phyloP scores from a whole-genome alignment of 2,329 filamentous ascomycete species.

The Pseudopithomyces chartarum region DNA sequence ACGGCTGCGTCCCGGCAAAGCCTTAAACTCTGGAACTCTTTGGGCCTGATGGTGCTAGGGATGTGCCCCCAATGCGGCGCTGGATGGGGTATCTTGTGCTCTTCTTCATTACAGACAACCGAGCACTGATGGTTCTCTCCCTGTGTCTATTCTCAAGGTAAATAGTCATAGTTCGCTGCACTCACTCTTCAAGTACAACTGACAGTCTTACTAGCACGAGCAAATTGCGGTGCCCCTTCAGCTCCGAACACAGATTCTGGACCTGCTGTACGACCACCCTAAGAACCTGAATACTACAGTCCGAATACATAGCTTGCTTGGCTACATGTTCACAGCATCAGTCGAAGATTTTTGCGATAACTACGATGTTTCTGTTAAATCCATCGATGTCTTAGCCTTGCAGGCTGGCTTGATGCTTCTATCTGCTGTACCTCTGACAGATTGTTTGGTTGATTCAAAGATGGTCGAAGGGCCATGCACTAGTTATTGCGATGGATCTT shows the following conservation, averaged over 20 bases:
- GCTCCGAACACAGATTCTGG: conserved; percentile 63
- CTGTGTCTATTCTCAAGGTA: conserved; percentile 3
- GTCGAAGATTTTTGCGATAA: conserved; percentile 57
- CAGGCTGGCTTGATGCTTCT: conserved; percentile 56
- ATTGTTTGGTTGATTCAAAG: no score
- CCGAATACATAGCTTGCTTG: conserved; percentile 62
- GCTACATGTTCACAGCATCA: conserved; percentile 61
- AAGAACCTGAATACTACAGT: conserved; percentile 60
- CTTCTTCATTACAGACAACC: conserved; percentile 1
- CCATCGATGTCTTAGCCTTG: conserved; percentile 61
- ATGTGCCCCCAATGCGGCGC: background rate
- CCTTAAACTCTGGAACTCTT: background rate
- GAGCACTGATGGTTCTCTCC: background rate
- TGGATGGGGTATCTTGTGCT: background rate
- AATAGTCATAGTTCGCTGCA: conserved; percentile 16
- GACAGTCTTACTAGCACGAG: background rate
- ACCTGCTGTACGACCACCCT: conserved; percentile 60
- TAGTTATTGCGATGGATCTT: no score
- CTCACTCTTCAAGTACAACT: background rate
- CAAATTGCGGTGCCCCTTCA: conserved; percentile 47
- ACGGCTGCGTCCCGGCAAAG: background rate
- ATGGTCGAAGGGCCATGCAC: no score
- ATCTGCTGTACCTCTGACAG: conserved; percentile 45
- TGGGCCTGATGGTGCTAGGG: background rate
- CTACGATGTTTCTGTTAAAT: conserved; percentile 50